Evolutionary conservation across 208 protist genomes (phyloP).

Genomic region (Jaenimonas drosophilae): DNA sequence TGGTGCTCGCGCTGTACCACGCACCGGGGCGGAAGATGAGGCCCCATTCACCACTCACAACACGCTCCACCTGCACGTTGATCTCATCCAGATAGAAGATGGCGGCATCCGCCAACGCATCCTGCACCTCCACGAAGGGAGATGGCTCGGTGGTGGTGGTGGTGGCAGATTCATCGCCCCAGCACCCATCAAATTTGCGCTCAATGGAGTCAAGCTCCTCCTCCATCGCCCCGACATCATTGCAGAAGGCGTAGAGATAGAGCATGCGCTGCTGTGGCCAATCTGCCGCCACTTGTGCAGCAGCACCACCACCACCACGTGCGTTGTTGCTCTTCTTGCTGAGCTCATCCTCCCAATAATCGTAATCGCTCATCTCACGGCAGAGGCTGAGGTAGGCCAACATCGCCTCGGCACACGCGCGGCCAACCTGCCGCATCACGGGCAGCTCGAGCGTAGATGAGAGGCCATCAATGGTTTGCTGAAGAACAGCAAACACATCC

Average conservation of each 20-base stretch:
- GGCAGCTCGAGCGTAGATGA: conserved; percentile 49
- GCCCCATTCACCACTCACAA: conserved; percentile 65
- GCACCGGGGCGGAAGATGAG: conserved; percentile 50
- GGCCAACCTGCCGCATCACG: conserved; percentile 72
- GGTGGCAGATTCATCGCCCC: conserved; percentile 20
- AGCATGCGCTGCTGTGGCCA: conserved; percentile 67
- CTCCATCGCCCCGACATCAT: conserved; percentile 80
- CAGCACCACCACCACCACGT: too few species aligned
- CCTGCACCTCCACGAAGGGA: conserved; percentile 67
- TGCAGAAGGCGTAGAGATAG: conserved; percentile 81
- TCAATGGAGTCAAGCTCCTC: conserved; percentile 83
- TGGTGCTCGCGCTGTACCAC: conserved; percentile 60
- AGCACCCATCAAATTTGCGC: conserved; percentile 73
- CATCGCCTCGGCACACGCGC: conserved; percentile 67
- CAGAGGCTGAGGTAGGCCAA: conserved; percentile 70
- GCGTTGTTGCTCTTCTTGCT: too few species aligned
- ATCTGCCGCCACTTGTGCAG: conserved; percentile 40
- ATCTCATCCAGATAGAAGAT: conserved; percentile 85
- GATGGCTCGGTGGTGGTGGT: conserved; percentile 10
- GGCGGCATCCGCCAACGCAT: conserved; percentile 41
- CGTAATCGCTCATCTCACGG: conserved; percentile 62
- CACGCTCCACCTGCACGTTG: conserved; percentile 62
- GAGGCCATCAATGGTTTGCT: conserved; percentile 69
- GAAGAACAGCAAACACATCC: conserved; percentile 81
- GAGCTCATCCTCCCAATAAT: conserved; percentile 83